phyloP scores from a whole-genome alignment of 441 rosid genomes.

The Mallotus japonicus region DNA sequence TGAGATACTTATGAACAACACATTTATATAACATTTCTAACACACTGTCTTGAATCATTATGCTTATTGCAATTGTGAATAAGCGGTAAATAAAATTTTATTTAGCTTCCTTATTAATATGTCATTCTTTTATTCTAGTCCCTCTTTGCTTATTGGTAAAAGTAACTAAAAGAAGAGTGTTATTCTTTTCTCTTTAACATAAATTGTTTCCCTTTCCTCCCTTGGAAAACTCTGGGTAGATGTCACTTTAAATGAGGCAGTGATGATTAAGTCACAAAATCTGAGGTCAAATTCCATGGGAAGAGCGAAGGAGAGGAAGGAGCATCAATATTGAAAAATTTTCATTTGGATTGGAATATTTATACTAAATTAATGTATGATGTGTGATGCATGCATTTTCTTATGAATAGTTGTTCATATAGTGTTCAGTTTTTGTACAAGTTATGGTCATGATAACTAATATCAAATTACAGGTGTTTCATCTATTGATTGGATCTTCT shows the following conservation, averaged over 20 bases:
- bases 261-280: not conserved
- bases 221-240: not conserved
- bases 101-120: not conserved
- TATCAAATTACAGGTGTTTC: constrained; percentile 55
- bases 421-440: not conserved
- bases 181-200: not conserved
- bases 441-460: constrained; percentile 21
- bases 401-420: not conserved
- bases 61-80: not conserved
- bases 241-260: not conserved
- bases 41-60: not conserved
- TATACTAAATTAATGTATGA: not conserved
- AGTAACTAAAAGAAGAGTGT: not conserved
- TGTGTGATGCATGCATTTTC: not conserved
- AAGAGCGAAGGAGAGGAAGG: no score
- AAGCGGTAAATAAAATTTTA: not conserved
- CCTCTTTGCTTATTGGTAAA: not conserved
- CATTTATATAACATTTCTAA: no score
- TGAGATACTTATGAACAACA: not conserved
- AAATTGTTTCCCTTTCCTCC: not conserved
- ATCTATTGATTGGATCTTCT: constrained; percentile 58
- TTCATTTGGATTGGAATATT: not conserved
- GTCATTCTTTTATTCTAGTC: not conserved
- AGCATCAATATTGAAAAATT: constrained; percentile 1
- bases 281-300: not conserved